Conservation (phyloP, 192 early-diverging fungal species). For the Coemansia sp. region DNA sequence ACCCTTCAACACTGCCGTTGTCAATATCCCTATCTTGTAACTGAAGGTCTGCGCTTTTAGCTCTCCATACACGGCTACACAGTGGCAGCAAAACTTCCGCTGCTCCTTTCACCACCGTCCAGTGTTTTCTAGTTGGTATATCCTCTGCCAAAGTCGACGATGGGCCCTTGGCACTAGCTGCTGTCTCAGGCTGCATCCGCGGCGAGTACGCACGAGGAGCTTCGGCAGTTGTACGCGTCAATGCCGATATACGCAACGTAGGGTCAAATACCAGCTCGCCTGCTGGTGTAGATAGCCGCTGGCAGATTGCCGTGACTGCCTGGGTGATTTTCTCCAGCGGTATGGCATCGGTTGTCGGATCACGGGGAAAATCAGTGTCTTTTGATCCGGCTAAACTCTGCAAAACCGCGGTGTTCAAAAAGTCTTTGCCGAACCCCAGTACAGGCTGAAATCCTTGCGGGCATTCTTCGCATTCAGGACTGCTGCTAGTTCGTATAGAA, state of each 20-base stretch:
- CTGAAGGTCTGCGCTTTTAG: background rate
- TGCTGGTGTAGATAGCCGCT: conserved; percentile 22
- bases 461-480: background rate
- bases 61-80: conserved; percentile 33
- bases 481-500: conserved; percentile 1
- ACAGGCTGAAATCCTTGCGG: conserved; percentile 15
- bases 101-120: conserved; percentile 40
- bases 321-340: conserved; percentile 16
- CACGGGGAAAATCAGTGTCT: conserved; percentile 12
- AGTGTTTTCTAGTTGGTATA: conserved; percentile 17
- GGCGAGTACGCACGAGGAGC: conserved; percentile 5
- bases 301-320: conserved; percentile 20
- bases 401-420: conserved; percentile 41
- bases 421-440: conserved; percentile 46
- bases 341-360: conserved; percentile 15
- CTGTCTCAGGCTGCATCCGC: background rate
- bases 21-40: conserved; percentile 10
- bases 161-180: background rate
- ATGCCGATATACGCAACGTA: conserved; percentile 27
- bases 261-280: conserved; percentile 44
- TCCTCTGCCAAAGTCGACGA: background rate
- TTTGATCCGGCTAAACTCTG: conserved; percentile 17
- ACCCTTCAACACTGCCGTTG: conserved; percentile 12
- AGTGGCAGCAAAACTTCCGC: conserved; percentile 27
- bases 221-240: conserved; percentile 22